Base-by-base conservation (phyloP, 768 basidiomycete species). In the Rhodotorula graminis region DNA sequence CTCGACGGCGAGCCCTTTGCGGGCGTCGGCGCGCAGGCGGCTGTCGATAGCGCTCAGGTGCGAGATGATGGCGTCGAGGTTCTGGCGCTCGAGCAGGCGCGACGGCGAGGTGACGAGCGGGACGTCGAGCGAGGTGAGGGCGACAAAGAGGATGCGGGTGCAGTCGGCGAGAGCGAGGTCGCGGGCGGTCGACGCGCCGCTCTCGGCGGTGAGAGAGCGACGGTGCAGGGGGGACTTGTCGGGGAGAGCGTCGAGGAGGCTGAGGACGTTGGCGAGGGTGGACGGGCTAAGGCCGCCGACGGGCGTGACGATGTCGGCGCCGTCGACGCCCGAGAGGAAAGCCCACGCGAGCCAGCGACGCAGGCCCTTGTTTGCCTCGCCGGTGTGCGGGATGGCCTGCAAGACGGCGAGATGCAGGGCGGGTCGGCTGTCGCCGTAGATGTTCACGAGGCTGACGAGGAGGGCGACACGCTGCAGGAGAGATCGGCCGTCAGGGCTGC, bases 341-440 rank as follows among this genome's bases (percentile, higher is more conserved):
- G 67, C 18, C 63, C 52, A 53, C 6, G 71, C 71, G 50, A 72
- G 49, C 67, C 71, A 72, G 27, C 60, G 61, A 5, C 71, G 57
- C 8, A 72, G 14, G 8, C 8, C 27, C 53, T 72, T 72, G 58
- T 65, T 53, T 15, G 52, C 3, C 42, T 55, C 12, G 11, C 50
- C 15, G 42, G 23, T 53, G 25, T 65, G 63, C 58, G 71, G 71
- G 3, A 72, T 33, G 1, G 49, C 27, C 25, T n/a, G 50, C 0
- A 72, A 58, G 9, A 65, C 52, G 9, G 61, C 71, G 46, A 61
- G 46, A 47, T 72, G 71, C 12, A 63, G 27, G 4, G 42, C 31
- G 8, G 61, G 40, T 29, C 66, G 61, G 21, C 9, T 27, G 18
- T 29, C 8, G n/a, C 62, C 62, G 37, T 72, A 49, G 0, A n/a